These are phyloP conservation scores for Endogone sp. DNA, from an alignment of 192 early-diverging fungal species.

Conservation along the genomic window DNA sequence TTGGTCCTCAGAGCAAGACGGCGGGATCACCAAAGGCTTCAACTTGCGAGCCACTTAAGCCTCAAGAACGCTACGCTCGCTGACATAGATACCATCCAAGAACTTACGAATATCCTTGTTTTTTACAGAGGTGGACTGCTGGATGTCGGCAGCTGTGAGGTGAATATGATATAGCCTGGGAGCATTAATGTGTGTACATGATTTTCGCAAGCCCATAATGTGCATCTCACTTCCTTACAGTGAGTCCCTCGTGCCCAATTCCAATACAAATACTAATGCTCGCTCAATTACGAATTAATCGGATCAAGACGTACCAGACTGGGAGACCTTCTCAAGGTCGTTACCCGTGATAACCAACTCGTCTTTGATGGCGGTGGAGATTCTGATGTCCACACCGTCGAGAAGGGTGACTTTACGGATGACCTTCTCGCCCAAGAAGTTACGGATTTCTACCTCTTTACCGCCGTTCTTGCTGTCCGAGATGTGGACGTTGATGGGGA, in stretches of 20 bases:
- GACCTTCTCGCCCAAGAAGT: constrained; percentile 97
- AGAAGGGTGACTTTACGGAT: constrained; percentile 83
- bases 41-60: constrained; percentile 1
- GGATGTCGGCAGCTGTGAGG: constrained; percentile 85
- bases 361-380: constrained; percentile 87
- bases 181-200: background rate
- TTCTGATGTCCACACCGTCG: constrained; percentile 74
- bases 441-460: constrained; percentile 90
- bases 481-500: constrained; percentile 97
- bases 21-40: too few species aligned
- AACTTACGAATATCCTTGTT: constrained; percentile 99
- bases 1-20: constrained; percentile 12
- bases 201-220: background rate
- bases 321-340: constrained; percentile 92
- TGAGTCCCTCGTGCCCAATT: too few species aligned
- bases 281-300: constrained; percentile 1
- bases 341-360: constrained; percentile 92
- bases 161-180: background rate
- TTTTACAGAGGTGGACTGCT: constrained; percentile 88
- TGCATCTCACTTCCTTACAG: too few species aligned
- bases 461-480: constrained; percentile 58
- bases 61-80: constrained; percentile 34
- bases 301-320: constrained; percentile 61
- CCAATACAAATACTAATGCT: too few species aligned
- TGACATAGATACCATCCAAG: constrained; percentile 42